Evolutionary conservation across 1,284 basidiomycete species (phyloP).

Genomic region (Trametes sp.): DNA sequence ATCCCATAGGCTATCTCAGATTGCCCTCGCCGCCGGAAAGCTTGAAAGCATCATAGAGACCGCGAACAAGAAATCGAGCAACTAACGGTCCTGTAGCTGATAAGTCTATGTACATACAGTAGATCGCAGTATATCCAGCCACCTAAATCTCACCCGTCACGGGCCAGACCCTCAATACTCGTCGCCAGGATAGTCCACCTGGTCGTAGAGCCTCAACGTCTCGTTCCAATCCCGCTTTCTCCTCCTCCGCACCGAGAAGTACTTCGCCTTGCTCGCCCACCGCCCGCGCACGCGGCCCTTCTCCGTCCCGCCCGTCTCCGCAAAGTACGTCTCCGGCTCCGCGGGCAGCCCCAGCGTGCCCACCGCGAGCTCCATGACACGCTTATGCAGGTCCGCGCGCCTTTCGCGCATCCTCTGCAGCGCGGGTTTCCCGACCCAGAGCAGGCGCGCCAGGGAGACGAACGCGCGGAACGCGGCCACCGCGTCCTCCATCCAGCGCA

Average conservation of each 20-base stretch:
- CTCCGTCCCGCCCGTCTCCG: constrained; percentile 60
- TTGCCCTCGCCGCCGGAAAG: too few species aligned
- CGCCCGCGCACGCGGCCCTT: constrained; percentile 71
- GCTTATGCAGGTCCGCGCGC: constrained; percentile 62
- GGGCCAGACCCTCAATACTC: too few species aligned
- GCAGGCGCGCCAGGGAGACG: constrained; percentile 63
- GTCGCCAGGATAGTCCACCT: constrained; percentile 75
- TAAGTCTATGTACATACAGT: neutral
- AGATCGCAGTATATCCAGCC: neutral
- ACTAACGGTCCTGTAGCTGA: neutral
- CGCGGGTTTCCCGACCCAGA: constrained; percentile 65
- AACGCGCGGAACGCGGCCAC: constrained; percentile 80
- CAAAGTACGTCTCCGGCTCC: constrained; percentile 73
- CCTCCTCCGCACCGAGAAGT: constrained; percentile 80
- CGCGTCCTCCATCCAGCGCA: constrained; percentile 88
- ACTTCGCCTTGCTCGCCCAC: constrained; percentile 74
- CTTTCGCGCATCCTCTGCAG: constrained; percentile 59
- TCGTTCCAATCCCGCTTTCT: constrained; percentile 91
- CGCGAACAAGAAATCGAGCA: neutral
- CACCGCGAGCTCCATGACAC: constrained; percentile 71
- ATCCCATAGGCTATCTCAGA: neutral
- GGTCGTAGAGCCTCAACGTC: constrained; percentile 78
- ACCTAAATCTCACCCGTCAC: too few species aligned
- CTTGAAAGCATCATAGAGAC: too few species aligned
- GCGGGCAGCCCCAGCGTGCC: constrained; percentile 67